phyloP scores from a whole-genome alignment of 2,329 filamentous ascomycete species.

The Trichoderma atrobrunneum region DNA sequence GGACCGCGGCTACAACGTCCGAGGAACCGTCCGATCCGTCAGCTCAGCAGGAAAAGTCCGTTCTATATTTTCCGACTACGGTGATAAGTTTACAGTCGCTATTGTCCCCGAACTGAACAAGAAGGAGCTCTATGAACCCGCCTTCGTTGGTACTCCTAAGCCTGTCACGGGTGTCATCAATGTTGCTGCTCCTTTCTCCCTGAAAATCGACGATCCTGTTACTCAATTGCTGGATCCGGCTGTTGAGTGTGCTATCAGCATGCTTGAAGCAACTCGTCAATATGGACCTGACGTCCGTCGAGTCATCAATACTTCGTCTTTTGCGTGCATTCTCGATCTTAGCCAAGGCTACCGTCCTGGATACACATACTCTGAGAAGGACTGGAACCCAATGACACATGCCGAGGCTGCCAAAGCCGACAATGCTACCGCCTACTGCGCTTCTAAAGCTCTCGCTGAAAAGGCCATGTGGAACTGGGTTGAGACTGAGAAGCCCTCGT shows the following conservation, averaged over 20 bases:
- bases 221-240: slow-evolving; percentile 54
- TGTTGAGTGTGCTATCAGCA: slow-evolving; percentile 49
- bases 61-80: background rate
- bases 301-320: slow-evolving; percentile 55
- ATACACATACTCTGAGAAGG: slow-evolving; percentile 27
- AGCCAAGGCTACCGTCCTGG: slow-evolving; percentile 36
- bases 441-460: slow-evolving; percentile 57
- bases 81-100: slow-evolving; percentile 37
- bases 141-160: slow-evolving; percentile 33
- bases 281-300: slow-evolving; percentile 55
- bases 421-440: slow-evolving; percentile 26
- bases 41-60: slow-evolving; percentile 1
- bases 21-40: slow-evolving; percentile 8
- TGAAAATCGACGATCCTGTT: slow-evolving; percentile 53
- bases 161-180: slow-evolving; percentile 70
- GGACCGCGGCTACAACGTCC: slow-evolving; percentile 13
- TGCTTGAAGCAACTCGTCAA: slow-evolving; percentile 48
- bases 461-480: slow-evolving; percentile 59
- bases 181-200: slow-evolving; percentile 72
- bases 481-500: slow-evolving; percentile 41
- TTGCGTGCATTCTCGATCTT: slow-evolving; percentile 43
- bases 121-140: slow-evolving; percentile 65
- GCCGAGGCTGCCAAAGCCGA: slow-evolving; percentile 22
- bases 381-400: slow-evolving; percentile 31
- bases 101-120: slow-evolving; percentile 72